Percentiles rank a stretch among this genome's conserved stretches.
Conservation (phyloP, 805 yeast species). For the Wickerhamiella nectarea region DNA sequence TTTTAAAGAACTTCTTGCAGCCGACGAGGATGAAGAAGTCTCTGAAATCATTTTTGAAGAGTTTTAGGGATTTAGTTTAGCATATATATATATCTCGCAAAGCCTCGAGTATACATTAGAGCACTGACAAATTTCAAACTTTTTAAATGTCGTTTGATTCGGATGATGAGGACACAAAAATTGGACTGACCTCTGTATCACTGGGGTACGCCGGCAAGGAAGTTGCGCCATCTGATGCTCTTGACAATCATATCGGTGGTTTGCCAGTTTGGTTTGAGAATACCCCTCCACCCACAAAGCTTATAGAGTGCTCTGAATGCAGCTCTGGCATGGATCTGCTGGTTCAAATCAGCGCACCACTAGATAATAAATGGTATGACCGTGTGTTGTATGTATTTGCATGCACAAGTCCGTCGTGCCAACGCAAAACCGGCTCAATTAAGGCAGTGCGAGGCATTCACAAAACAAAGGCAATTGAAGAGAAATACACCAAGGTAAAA, state of each 20-base stretch:
- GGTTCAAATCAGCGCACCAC: slow-evolving; percentile 68
- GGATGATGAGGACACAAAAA: slow-evolving; percentile 19
- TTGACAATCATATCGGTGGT: slow-evolving; percentile 64
- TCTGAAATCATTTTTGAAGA: slow-evolving; percentile 21
- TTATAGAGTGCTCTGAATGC: slow-evolving; percentile 57
- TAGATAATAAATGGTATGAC: slow-evolving; percentile 48
- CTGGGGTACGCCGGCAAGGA: slow-evolving; percentile 26
- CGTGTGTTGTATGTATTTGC: slow-evolving; percentile 70
- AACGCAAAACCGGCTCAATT: slow-evolving; percentile 54
- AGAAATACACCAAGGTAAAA: slow-evolving; percentile 9
- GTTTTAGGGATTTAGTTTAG: slow-evolving; percentile 4
- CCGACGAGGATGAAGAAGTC: slow-evolving; percentile 42
- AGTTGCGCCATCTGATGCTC: slow-evolving; percentile 14
- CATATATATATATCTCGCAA: neutral
- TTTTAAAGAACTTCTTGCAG: slow-evolving; percentile 72
- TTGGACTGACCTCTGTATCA: slow-evolving; percentile 23
- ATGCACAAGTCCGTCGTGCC: slow-evolving; percentile 52
- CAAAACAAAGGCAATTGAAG: slow-evolving; percentile 37
- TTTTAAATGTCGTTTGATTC: neutral
- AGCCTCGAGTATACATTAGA: too few relatives aligned
- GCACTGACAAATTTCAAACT: neutral
- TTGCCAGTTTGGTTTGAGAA: slow-evolving; percentile 48
- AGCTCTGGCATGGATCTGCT: slow-evolving; percentile 46
- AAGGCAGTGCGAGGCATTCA: slow-evolving; percentile 65
- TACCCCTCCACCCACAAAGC: slow-evolving; percentile 39